phyloP scores from a whole-genome alignment of 2,329 filamentous ascomycete genomes.

The Fusarium piperis region DNA sequence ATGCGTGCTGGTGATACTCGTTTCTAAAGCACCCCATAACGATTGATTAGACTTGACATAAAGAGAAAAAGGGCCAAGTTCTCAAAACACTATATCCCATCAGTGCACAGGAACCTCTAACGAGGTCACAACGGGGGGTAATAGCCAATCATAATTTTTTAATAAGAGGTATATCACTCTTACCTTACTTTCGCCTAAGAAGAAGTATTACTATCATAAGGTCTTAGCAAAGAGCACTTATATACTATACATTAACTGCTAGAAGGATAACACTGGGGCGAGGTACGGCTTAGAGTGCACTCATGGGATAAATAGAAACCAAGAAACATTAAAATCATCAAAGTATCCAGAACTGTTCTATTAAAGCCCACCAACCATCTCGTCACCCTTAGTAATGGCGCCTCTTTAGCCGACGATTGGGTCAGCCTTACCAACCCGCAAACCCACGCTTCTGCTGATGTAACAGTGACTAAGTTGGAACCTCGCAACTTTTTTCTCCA shows the following conservation, averaged over 20 bases:
- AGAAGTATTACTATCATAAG: too few species aligned
- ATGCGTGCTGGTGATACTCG: background rate
- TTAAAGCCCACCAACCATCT: background rate
- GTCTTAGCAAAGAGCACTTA: too few species aligned
- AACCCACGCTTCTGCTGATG: constrained; percentile 35
- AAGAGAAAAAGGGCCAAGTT: background rate
- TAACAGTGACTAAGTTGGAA: constrained; percentile 39
- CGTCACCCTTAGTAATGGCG: constrained; percentile 31
- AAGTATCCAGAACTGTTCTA: background rate
- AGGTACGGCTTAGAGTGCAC: too few species aligned
- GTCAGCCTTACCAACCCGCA: constrained; percentile 33
- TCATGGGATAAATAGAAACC: too few species aligned
- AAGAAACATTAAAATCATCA: background rate
- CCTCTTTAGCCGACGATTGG: constrained; percentile 24
- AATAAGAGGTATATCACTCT: too few species aligned
- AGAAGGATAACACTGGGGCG: too few species aligned
- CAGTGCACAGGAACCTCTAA: too few species aligned
- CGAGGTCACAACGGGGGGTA: too few species aligned
- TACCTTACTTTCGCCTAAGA: too few species aligned
- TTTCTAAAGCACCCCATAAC: background rate
- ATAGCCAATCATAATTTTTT: too few species aligned
- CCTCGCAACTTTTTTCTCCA: constrained; percentile 16
- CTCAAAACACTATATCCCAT: background rate
- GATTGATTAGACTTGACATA: background rate
- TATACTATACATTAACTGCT: too few species aligned